Conservation (phyloP, 2,329 filamentous ascomycete genomes). For the Dissoconium aciculare region DNA sequence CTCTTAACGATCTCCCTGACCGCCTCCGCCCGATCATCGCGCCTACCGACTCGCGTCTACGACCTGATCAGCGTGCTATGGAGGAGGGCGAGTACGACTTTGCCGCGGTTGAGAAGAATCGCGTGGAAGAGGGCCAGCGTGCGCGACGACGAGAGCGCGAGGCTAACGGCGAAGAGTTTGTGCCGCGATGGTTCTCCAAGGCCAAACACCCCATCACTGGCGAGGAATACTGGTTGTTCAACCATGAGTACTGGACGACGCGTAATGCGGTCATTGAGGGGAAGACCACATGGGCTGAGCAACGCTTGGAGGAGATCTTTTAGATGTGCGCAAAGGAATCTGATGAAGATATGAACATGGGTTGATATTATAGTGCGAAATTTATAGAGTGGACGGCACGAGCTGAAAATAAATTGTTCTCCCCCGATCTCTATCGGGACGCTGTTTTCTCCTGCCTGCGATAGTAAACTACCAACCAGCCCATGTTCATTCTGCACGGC, state of each 20-base stretch:
- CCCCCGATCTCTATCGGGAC: too few species aligned
- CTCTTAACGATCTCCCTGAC: conserved; percentile 85
- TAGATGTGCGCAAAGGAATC: conserved; percentile 15
- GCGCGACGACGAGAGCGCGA: conserved; percentile 60
- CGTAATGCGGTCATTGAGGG: conserved; percentile 51
- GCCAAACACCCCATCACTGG: conserved; percentile 62
- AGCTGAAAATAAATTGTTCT: too few species aligned
- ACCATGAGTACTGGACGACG: conserved; percentile 72
- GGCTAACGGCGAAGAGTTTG: conserved; percentile 62
- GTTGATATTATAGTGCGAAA: too few species aligned
- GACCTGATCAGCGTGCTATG: conserved; percentile 94
- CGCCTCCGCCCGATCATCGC: conserved; percentile 61
- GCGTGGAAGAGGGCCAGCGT: conserved; percentile 83
- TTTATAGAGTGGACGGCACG: too few species aligned
- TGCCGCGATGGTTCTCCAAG: conserved; percentile 72
- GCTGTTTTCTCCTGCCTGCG: too few species aligned
- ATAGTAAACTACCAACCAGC: too few species aligned
- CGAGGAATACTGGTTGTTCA: conserved; percentile 81
- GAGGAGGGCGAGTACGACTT: conserved; percentile 95
- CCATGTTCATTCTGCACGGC: too few species aligned
- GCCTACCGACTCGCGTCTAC: conserved; percentile 82
- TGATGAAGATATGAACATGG: too few species aligned
- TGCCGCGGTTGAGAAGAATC: conserved; percentile 83
- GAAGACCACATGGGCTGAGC: conserved; percentile 46
- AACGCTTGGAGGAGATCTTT: conserved; percentile 60